A percentile compares a stretch with the other conserved stretches of the same genome.
These are phyloP conservation scores for Psilocybe sp. DNA, from an alignment of 768 basidiomycete genomes.

Conservation along the genomic window DNA sequence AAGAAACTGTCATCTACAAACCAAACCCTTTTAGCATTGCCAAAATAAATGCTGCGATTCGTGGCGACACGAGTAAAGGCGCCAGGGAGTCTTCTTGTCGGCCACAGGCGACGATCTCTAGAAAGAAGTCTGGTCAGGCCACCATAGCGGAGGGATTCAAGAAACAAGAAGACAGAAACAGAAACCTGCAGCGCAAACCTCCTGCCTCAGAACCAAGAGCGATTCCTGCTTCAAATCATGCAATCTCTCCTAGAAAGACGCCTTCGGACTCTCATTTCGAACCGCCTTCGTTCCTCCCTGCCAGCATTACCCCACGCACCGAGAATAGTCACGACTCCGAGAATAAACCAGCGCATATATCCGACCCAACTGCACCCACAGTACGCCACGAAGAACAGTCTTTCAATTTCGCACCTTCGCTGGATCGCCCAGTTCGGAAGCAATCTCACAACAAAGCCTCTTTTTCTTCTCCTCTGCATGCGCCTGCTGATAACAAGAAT, in stretches of 20 bases:
- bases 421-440: background rate
- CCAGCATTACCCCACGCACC: no score
- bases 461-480: conserved; percentile 9
- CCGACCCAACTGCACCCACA: conserved; percentile 9
- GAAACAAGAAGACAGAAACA: conserved; percentile 29
- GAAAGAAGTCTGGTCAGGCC: conserved; percentile 7
- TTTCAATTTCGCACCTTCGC: no score
- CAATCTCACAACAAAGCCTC: background rate
- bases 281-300: background rate
- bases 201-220: background rate
- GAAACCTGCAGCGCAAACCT: background rate
- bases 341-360: background rate
- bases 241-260: no score
- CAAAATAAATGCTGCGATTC: conserved; percentile 68
- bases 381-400: background rate
- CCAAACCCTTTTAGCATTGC: conserved; percentile 83
- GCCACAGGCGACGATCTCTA: background rate
- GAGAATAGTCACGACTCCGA: background rate
- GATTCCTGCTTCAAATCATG: no score
- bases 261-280: no score
- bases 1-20: conserved; percentile 63
- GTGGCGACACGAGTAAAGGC: conserved; percentile 20
- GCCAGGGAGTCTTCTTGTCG: background rate
- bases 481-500: background rate
- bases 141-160: conserved; percentile 46